Base-by-base conservation (phyloP, 1,284 basidiomycete genomes). In the Ganoderma lingzhi region DNA sequence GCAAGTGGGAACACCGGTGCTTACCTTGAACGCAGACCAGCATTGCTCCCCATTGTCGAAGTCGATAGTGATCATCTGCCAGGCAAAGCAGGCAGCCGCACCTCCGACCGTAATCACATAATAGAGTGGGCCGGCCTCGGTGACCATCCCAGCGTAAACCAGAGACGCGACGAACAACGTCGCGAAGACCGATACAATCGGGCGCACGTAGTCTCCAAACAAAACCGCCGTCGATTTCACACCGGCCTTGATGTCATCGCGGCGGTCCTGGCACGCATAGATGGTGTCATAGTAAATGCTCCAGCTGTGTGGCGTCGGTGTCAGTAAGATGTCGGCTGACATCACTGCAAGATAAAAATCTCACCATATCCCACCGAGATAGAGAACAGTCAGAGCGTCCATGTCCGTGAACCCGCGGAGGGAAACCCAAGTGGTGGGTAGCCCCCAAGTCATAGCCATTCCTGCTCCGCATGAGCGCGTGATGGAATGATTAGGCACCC, bases 1-100 rank as follows among this genome's bases (percentile, higher is more conserved):
- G n/a, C 3, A 12, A 14, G 9, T 12, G 48, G 48, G 48, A 41
- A n/a, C 17, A 67, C 19, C 10, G 23, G 35, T 30, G 9, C 44
- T n/a, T 42, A 60, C 62, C 63, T 51, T 58, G 61, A 69, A 66
- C 23, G n/a, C 51, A 14, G 37, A 32, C 53, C 64, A 65, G 35
- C 68, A 65, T 45, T 68, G 41, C n/a, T 35, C 61, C 15, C 37
- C 32, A 30, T 68, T 45, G 55, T 68, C 63, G 42, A 66, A 66
- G 53, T 69, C 59, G 39, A 55, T 37, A 30, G 67, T 69, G 23
- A 58, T 14, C 53, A 69, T 35, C 58, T 71, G 67, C 67, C 64
- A 69, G 28, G 48, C 63, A 35, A 66, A 61, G 56, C 65, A 63
- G 17, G 65, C 23, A 1, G 58, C 51, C 3, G 56, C 28, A 4